Evolutionary conservation across 2,329 filamentous ascomycete genomes (phyloP), one percentile per base, ranked within the genome.

Genomic region (Epichloe uncinata): DNA sequence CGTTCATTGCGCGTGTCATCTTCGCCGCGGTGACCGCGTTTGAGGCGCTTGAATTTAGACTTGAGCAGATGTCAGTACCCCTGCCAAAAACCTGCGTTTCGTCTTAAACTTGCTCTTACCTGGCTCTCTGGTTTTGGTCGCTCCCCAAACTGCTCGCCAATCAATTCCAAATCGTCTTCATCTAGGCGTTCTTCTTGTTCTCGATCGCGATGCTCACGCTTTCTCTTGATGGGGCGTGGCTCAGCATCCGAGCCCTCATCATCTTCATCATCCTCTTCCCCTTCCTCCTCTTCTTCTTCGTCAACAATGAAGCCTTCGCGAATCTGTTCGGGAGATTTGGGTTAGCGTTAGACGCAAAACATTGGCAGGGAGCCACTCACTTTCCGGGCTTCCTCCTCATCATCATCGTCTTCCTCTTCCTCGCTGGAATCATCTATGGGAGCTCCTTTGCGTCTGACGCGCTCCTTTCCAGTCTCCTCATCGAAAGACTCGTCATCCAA

Each of bases 41-140:
- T 98, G 50, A 98, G 79, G 40, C 93, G 86, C 69, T 98, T 98
- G 74, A 94, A 95, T 64, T 95, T 94, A 57, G 84, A 84, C 84
- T 95, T 55, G 11, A 20, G 8, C 9, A 47, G 7, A 35, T n/a
- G 30, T 38, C 33, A 48, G 33, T 40, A 33, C 9, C 11, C 5
- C 20, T 42, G 36, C 37, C 20, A 18, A 6, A 20, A n/a, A 5
- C 26, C 26, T n/a, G 5, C 15, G 8, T n/a, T 18, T 8, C 9
- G n/a, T 16, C 3, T 44, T 11, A 9, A 6, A 30, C 13, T 42
- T 1, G 18, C 43, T 37, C 73, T 56, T 78, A 89, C 86, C 77
- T 91, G 81, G 55, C 82, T 69, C 44, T 81, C 73, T 33, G 81
- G 72, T 59, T 82, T 81, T 18, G 80, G 78, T 59, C 63, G 60